Base-by-base conservation (phyloP, 2,329 filamentous ascomycete genomes). In the Thielaviopsis euricoi region DNA sequence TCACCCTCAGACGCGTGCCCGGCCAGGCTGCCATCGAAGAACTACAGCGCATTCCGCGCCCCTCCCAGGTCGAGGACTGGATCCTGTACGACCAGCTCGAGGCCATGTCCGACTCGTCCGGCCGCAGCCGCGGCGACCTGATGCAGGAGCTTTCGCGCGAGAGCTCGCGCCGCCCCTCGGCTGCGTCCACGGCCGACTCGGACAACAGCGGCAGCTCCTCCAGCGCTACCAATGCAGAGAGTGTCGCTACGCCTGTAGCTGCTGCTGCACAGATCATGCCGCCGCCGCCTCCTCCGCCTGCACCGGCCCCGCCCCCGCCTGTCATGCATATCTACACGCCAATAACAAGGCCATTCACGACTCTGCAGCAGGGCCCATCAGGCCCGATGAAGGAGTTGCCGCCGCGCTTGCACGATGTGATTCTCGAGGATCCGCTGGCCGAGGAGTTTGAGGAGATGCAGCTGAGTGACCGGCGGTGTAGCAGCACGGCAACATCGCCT, bases 61-160 rank as follows among this genome's bases (percentile, higher is more conserved):
- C 78, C 1, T 78, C 77, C 1, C 75, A 81, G 64, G 62, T 78
- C 6, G 79, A 82, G 60, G 78, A 82, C 59, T 82, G 76, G 77
- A 60, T 67, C 1, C 63, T 78, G 9, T 80, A 75, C 64, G 69
- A 76, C 62, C 73, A 61, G 64, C 72, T 29, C 71, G 77, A 64
- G 71, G 68, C 12, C 71, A 72, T 60, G 55, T 57, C 55, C 46
- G 58, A 60, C 29, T 55, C 52, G 3, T 60, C 58, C 21, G 58
- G 58, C 15, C 58, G 55, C 12, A 57, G 54, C 29, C 58, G 58
- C n/a, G 52, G 52, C 29, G 58, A 60, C 29, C 52, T 60, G 2
- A 60, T 60, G 55, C 46, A 55, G 12, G 55, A 60, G 37, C 46
- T 60, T 7, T 54, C 55, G 22, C 55, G 19, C 3, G 55, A 60